A percentile compares a stretch with the other conserved stretches of the same genome.
Evolutionary conservation across 2,329 filamentous ascomycete genomes (phyloP).

Genomic region (Alternaria atra): DNA sequence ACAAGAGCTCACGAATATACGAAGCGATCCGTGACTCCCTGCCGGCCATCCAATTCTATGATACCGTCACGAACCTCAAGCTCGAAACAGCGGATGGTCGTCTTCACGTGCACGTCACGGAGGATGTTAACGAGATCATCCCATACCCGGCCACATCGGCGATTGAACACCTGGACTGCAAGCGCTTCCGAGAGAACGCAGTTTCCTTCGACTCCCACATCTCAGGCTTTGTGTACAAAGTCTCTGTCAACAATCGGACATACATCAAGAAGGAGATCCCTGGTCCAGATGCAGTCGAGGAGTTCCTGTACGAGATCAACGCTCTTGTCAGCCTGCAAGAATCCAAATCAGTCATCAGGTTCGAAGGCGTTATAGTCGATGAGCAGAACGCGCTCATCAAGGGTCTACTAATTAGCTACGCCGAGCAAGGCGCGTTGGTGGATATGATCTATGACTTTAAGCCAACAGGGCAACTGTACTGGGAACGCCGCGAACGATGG

Average conservation of each 20-base stretch:
- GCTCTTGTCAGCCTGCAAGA: constrained; percentile 80
- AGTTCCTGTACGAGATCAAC: constrained; percentile 97
- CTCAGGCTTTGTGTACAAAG: constrained; percentile 97
- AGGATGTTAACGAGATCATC: constrained; percentile 95
- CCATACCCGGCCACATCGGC: constrained; percentile 78
- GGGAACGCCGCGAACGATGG: constrained; percentile 83
- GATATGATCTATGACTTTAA: constrained; percentile 87
- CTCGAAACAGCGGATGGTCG: constrained; percentile 87
- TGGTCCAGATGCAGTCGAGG: constrained; percentile 91
- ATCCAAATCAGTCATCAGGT: constrained; percentile 80
- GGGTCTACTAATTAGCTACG: constrained; percentile 87
- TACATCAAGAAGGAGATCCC: constrained; percentile 99
- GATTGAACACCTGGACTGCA: constrained; percentile 72
- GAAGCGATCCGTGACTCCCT: constrained; percentile 93
- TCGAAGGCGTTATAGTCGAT: constrained; percentile 88
- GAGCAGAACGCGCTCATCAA: constrained; percentile 78
- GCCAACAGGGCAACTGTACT: constrained; percentile 64
- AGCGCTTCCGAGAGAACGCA: constrained; percentile 73
- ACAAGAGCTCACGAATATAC: constrained; percentile 93
- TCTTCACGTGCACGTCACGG: constrained; percentile 95
- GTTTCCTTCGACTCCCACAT: constrained; percentile 90
- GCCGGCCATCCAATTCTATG: constrained; percentile 93
- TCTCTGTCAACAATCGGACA: constrained; percentile 72
- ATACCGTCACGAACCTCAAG: constrained; percentile 94
- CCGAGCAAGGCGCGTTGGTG: constrained; percentile 84